Evolutionary conservation across 257 asterid genomes (phyloP), one percentile per base, ranked within the genome.

Genomic region (Nicotiana noctiflora): DNA sequence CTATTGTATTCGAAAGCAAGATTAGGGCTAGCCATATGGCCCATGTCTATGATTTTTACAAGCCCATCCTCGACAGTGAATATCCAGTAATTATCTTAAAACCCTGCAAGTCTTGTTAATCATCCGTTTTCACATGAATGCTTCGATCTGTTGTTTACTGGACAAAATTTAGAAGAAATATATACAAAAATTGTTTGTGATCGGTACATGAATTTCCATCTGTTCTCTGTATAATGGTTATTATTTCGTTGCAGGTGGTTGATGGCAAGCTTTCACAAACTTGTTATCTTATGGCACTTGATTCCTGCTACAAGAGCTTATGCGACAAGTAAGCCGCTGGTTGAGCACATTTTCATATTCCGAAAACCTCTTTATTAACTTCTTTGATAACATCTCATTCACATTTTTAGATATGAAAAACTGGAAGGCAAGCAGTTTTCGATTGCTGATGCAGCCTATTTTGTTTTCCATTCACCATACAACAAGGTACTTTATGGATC

Each of bases 181-280:
- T 70, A 3, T 23, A 13, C 23, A 19, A 5, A 23, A 70, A 44
- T 44, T 46, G 60, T 46, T 72, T 72, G 19, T 27, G 19, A 46
- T 72, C 21, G 21, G 59, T 44, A 40, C 9, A 72, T 72, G 77
- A 44, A 46, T 44, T 19, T 72, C 60, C 60, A 21, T 72, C 13
- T 46, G 60, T 72, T 34, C 59, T 46, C 77, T 72, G 46, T 72
- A 44, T 72, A 34, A 72, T 14, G 23, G 60, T 49, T 23, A 72
- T 46, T 74, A 4, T 46, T 74, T 57, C 37, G 51, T 37, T 85
- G 81, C 81, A 96, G 99, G 98, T 96, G 84, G 99, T 96, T 64
- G 99, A 96, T 83, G 99, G 99, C 60, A 96, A 96, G 90, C 98
- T 96, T 85, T 94, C 99, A 74, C 99, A 96, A 83, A 96, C 98